Percentiles rank a stretch among this genome's conserved stretches.
phyloP scores from a whole-genome alignment of 305 asterid species.

The Plantago rigida region DNA sequence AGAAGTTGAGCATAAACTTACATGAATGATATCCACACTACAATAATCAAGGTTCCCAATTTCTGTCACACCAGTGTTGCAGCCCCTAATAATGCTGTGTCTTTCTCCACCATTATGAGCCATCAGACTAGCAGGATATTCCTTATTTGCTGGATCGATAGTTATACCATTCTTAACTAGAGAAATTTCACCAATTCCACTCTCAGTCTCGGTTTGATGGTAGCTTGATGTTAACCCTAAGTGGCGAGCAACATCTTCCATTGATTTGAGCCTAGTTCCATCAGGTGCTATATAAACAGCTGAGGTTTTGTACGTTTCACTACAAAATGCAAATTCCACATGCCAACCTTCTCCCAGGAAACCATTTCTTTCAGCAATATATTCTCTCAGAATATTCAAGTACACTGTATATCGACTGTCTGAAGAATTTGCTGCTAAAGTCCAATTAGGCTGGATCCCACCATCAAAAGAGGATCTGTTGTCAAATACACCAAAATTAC shows the following conservation, averaged over 20 bases:
- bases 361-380: constrained; percentile 61
- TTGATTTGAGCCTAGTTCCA: constrained; percentile 60
- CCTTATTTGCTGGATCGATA: constrained; percentile 37
- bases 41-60: constrained; percentile 20
- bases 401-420: constrained; percentile 44
- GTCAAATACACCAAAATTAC: constrained; percentile 24
- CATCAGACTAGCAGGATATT: constrained; percentile 31
- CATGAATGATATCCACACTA: constrained; percentile 26
- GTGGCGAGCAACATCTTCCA: constrained; percentile 67
- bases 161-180: constrained; percentile 31
- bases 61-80: constrained; percentile 23
- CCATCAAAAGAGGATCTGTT: constrained; percentile 32
- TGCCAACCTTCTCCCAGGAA: constrained; percentile 70
- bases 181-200: constrained; percentile 32
- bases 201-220: constrained; percentile 35
- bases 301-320: constrained; percentile 42
- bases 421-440: constrained; percentile 29
- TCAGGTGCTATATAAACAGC: constrained; percentile 65
- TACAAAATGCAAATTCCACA: constrained; percentile 59
- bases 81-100: constrained; percentile 33
- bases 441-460: constrained; percentile 27
- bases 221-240: constrained; percentile 46
- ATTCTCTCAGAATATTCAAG: constrained; percentile 58
- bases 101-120: constrained; percentile 37
- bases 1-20: constrained; percentile 26